These are phyloP conservation scores for Coemansia sp. DNA, from an alignment of 192 early-diverging fungal genomes.

Conservation along the genomic window DNA sequence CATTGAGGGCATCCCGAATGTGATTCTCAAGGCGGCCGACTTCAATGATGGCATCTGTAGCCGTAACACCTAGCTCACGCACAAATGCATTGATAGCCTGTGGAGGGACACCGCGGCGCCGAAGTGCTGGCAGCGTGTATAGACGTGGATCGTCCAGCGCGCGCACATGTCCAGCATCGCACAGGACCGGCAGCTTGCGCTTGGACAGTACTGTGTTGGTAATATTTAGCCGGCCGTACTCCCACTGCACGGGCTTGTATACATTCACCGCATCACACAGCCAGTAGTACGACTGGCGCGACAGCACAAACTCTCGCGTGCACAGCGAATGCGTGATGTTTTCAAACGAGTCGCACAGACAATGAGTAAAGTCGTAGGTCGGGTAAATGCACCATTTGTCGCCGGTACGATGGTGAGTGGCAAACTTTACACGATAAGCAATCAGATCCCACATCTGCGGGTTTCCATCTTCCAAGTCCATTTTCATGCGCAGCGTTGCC, in stretches of 20 bases:
- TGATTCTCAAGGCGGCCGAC: slow-evolving; percentile 89
- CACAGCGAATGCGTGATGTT: slow-evolving; percentile 99
- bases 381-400: slow-evolving; percentile 98
- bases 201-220: slow-evolving; percentile 96
- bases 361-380: slow-evolving; percentile 99
- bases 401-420: slow-evolving; percentile 91
- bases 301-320: slow-evolving; percentile 92
- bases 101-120: slow-evolving; percentile 95
- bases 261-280: slow-evolving; percentile 95
- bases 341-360: slow-evolving; percentile 97
- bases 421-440: slow-evolving; percentile 92
- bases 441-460: slow-evolving; percentile 99
- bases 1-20: slow-evolving; percentile 91
- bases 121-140: slow-evolving; percentile 92
- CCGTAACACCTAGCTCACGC: slow-evolving; percentile 84
- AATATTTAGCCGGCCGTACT: slow-evolving; percentile 92
- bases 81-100: slow-evolving; percentile 98
- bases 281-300: slow-evolving; percentile 98
- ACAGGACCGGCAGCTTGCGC: slow-evolving; percentile 92
- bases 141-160: slow-evolving; percentile 98
- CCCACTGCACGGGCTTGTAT: slow-evolving; percentile 99
- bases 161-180: slow-evolving; percentile 70
- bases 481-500: slow-evolving; percentile 98
- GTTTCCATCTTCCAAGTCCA: slow-evolving; percentile 96
- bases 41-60: slow-evolving; percentile 75